Base-by-base conservation (phyloP, 176 grass and related monocot genomes). In the Miscanthus lutarioriparius region DNA sequence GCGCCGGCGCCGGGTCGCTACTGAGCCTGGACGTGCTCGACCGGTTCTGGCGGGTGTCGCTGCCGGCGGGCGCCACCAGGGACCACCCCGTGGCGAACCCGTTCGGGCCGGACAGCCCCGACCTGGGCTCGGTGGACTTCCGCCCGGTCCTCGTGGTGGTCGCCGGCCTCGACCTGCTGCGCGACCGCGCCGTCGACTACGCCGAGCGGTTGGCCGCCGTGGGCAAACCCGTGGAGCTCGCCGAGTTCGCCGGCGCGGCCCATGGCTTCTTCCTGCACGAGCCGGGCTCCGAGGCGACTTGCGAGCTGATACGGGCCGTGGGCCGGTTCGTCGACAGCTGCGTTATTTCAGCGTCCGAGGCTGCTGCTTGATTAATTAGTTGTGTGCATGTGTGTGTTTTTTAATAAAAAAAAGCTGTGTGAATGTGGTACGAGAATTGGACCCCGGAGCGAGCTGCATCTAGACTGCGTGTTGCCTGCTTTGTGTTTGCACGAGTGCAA, bases 181-280 rank as follows among this genome's bases (percentile, higher is more conserved):
- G 75, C 17, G 96, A 98, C 85, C 91, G 96, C 56, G 54, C 40
- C 47, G 87, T 83, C 22, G 91, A 89, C 36, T 98, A 98, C 79
- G 89, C 80, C 8, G 40, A 26, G 30, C 43, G 91, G 80, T 70
- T 98, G 68, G 84, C 44, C 13, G 76, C 76, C 14, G 74, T 86
- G 83, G 85, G 91, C 32, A 98, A 95, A 70, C 87, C 96, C 8
- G 87, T 92, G 70, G 74, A 95, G 53, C 32, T 91, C 64, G 82
- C 27, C 2, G 91, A 92, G 84, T 98, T 95, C 89, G 33, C 72
- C 15, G 80, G 74, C 58, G 61, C 91, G 88, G 89, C 87, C 13
- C 96, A 98, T 32, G 96, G 96, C 12, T 98, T 98, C 87, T 98
- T 89, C 87, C 95, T 91, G 35, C 77, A 92, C 56, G 77, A 85